Base-by-base conservation (phyloP, 805 yeast species). In the Nakazawaea pomicola region DNA sequence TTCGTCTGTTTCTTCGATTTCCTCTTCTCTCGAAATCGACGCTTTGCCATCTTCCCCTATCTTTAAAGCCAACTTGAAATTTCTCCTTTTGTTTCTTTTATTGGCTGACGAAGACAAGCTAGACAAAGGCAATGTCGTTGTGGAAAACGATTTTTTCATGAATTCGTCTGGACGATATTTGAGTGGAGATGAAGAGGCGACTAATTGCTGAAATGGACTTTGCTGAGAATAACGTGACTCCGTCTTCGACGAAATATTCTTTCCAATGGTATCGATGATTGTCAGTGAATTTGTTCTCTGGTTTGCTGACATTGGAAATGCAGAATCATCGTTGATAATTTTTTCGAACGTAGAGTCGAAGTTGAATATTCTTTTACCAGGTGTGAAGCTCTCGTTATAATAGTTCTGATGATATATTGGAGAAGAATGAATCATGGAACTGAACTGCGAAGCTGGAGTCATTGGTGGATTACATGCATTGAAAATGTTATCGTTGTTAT, bases 391-490 rank as follows among this genome's bases (percentile, higher is more conserved):
- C 32, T 40, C 43, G 20, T 30, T 30, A 15, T 17, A 40, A 25
- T 29, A 34, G 12, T 20, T 39, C 16, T 39, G 43, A 24, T 39
- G 43, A 24, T 58, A 60, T 56, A 60, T 55, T 9, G 64, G 64
- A 12, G 63, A 58, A 14, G 64, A 60, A 39, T 57, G 58, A 28
- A 60, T 45, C n/a, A 60, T 53, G 18, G 48, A 51, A 12, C 61
- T 56, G 33, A 60, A 60, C 33, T 60, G 61, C 14, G 62, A 54
- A 4, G 53, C 50, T 6, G 61, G 60, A 3, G 62, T 57, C 11
- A 57, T 41, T 1, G 61, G 56, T 4, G 47, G 49, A 21, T 47
- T 23, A 9, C 31, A 36, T n/a, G 36, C 39, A n/a, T 38, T 34
- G 29, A 35, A 34, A 28, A 33, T 30, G 14, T 30, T 39, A 19